These are phyloP conservation scores for Aethionema arabicum DNA, from an alignment of 345 rosid species.

Conservation along the genomic window DNA sequence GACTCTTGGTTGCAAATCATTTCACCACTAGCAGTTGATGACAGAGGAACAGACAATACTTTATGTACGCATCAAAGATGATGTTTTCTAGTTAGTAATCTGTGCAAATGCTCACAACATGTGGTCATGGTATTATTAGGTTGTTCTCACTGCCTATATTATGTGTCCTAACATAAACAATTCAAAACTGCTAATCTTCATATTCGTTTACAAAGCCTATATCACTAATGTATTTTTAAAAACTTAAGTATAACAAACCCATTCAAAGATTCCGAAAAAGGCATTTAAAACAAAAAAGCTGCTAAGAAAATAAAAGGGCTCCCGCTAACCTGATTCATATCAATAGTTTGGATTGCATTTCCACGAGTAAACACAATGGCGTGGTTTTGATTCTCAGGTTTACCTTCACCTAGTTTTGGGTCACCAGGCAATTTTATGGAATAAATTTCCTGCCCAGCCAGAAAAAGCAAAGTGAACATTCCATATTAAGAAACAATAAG, in stretches of 20 bases:
- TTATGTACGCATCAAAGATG: too few relatives aligned
- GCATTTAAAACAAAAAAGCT: constrained; percentile 10
- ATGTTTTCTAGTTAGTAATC: too few relatives aligned
- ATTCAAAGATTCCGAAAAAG: constrained; percentile 9
- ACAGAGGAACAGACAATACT: too few relatives aligned
- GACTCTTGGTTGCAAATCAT: too few relatives aligned
- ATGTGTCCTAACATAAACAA: neutral
- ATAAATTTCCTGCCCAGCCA: constrained; percentile 74
- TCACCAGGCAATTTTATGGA: constrained; percentile 92
- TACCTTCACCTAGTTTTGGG: constrained; percentile 98
- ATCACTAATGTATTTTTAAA: constrained; percentile 7
- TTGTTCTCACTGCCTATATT: constrained; percentile 6
- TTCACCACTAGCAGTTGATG: too few relatives aligned
- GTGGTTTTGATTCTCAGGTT: constrained; percentile 99
- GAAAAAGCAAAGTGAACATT: constrained; percentile 18
- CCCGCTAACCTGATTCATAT: constrained; percentile 87
- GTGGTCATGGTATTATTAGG: too few relatives aligned
- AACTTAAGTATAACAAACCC: constrained; percentile 25
- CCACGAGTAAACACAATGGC: constrained; percentile 96
- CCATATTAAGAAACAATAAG: constrained; percentile 3
- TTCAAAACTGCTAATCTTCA: constrained; percentile 11
- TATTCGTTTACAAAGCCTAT: constrained; percentile 17
- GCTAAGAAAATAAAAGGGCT: constrained; percentile 12
- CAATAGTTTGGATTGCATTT: constrained; percentile 94
- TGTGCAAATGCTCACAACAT: too few relatives aligned